These are phyloP conservation scores for Aspergillus sp. DNA, from an alignment of 2,329 filamentous ascomycete genomes.

Conservation along the genomic window DNA sequence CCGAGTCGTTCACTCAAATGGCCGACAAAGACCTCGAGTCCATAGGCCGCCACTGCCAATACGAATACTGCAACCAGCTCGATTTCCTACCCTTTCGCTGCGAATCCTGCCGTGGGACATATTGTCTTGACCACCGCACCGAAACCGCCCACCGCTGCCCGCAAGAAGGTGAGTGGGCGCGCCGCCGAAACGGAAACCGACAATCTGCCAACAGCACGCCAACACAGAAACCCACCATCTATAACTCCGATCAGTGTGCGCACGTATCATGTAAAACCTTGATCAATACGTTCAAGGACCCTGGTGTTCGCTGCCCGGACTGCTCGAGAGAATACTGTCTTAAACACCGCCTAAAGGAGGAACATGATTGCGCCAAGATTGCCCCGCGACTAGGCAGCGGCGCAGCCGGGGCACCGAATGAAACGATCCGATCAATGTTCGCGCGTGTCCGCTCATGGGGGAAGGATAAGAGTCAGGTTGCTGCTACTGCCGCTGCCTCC, in stretches of 20 bases:
- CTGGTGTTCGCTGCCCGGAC: conserved; percentile 50
- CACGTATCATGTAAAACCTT: conserved; percentile 52
- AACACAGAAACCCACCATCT: conserved; percentile 54
- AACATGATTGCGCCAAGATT: conserved; percentile 81
- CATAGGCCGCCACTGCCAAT: conserved; percentile 88
- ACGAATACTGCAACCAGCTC: conserved; percentile 86
- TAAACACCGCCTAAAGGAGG: conserved; percentile 54
- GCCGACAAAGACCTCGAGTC: conserved; percentile 73
- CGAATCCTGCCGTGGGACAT: conserved; percentile 80
- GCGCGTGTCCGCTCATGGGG: conserved; percentile 79
- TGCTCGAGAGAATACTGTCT: conserved; percentile 54
- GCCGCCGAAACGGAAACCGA: conserved; percentile 37
- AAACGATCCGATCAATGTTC: conserved; percentile 72
- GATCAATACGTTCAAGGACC: conserved; percentile 52
- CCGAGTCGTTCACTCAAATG: conserved; percentile 39
- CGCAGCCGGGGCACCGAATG: conserved; percentile 45
- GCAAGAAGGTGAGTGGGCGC: conserved; percentile 62
- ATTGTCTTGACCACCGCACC: conserved; percentile 89
- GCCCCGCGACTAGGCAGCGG: conserved; percentile 55
- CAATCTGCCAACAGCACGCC: conserved; percentile 29
- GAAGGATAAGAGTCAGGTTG: conserved; percentile 67
- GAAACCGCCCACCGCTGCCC: conserved; percentile 75
- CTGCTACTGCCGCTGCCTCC: conserved; percentile 62
- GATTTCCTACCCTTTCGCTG: conserved; percentile 96
- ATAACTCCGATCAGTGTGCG: conserved; percentile 54